Evolutionary conservation across 306 rosid genomes (phyloP).

Genomic region (Glycine tomentella): DNA sequence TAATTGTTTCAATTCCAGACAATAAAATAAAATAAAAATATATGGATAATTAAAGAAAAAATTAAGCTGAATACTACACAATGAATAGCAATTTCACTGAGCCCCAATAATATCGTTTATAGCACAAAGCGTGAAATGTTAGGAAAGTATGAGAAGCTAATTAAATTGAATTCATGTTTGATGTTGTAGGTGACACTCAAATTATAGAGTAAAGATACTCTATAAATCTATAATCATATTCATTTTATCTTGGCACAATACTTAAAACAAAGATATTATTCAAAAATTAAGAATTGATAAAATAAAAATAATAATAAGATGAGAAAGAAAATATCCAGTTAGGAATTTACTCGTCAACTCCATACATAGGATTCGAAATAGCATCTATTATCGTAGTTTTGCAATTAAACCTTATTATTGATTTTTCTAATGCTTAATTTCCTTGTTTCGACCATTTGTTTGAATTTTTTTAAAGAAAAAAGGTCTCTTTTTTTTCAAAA

Average conservation of each 20-base stretch:
- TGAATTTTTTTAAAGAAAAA: background rate
- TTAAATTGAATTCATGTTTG: background rate
- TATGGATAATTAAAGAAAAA: too few relatives aligned
- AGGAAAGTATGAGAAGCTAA: background rate
- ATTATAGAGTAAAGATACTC: too few relatives aligned
- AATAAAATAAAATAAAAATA: background rate
- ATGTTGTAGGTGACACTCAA: too few relatives aligned
- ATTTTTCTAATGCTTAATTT: background rate
- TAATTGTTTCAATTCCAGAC: conserved; percentile 9
- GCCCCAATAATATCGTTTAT: too few relatives aligned
- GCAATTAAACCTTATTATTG: background rate
- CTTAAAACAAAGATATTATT: too few relatives aligned
- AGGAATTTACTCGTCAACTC: background rate
- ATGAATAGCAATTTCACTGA: too few relatives aligned
- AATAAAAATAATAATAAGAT: background rate
- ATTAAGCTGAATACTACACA: too few relatives aligned
- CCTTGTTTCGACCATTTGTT: background rate
- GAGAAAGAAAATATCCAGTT: conserved; percentile 7
- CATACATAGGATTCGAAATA: background rate
- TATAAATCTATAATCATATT: too few relatives aligned
- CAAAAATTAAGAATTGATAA: background rate
- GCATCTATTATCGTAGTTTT: background rate
- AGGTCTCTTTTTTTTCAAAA: background rate
- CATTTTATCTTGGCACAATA: too few relatives aligned
- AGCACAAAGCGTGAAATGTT: too few relatives aligned